Evolutionary conservation across 1,139 yeast genomes (phyloP), one percentile per base, ranked within the genome.

Genomic region (Kodamaea plutei): DNA sequence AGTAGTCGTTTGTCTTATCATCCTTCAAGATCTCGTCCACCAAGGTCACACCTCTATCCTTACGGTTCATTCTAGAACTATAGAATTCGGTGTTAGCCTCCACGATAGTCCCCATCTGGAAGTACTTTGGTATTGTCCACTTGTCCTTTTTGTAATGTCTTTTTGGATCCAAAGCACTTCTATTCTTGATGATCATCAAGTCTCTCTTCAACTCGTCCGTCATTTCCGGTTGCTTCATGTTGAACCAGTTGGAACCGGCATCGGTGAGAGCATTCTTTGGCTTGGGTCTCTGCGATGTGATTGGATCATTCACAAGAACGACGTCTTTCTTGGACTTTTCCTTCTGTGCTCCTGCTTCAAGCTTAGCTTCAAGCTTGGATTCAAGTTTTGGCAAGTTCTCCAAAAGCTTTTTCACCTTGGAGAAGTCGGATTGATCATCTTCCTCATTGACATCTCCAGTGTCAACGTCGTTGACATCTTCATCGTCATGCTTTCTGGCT

Each of bases 161-260:
- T 58, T 91, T 91, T 4, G 97, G 97, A 52, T 91, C 98, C 41
- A 91, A 69, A 12, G 91, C 96, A 40, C 83, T 80, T 58, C 98
- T 78, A 64, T 89, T 85, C 50, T 85, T 81, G 36, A 91, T 68
- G 19, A 91, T 62, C 51, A 78, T 68, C 46, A 93, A 56, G 55
- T 91, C 97, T 37, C 95, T 69, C 49, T 82, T 84, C 19, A 84
- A 54, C 28, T 71, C 73, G 2, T 82, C 76, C 1, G 95, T 84
- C 42, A 88, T 58, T 45, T 85, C 95, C 2, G 84, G 80, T 41
- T 78, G 80, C 26, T 85, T 84, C 75, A 91, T 72, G 38, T 79
- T 70, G 53, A 88, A 91, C 97, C 97, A 91, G 40, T 79, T 65
- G 21, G 62, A 56, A 1, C 81, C 83, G 4, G 84, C 50, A 26